Base-by-base conservation (phyloP, 352 stramenopile species). In the Plasmopara halstedii region DNA sequence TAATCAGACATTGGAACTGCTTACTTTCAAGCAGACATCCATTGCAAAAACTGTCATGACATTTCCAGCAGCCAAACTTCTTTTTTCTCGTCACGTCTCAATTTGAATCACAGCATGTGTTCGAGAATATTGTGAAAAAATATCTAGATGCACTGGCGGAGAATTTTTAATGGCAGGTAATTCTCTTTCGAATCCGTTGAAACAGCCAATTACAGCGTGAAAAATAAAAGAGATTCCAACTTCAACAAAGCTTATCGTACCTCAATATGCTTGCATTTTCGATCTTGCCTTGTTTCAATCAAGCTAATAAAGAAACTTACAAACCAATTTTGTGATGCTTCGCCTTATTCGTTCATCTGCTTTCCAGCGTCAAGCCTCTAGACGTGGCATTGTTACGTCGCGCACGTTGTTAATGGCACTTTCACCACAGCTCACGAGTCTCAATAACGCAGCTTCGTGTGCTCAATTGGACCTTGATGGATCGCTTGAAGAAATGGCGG, bases 401-500 rank as follows among this genome's bases (percentile, higher is more conserved):
- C 39, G 47, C 6, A 20, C 42, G 32, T 19, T 50, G 19, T 17
- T 50, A 7, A 26, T 59, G 19, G 43, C 35, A 7, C 42, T 55
- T 37, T 29, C 42, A 8, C 39, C 31, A 19, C 63, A 43, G 26
- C 58, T 61, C 15, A 62, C 54, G 17, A 68, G 50, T 20, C 42
- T 64, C 13, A 68, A 62, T 35, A 48, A 59, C 22, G 62, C 61
- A 14, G 54, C 55, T 17, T 35, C 47, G 10, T 42, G 35, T 25
- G 48, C 63, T 20, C 33, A 65, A 19, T 42, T 77, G 11, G 26
- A 62, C 5, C 47, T 77, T 4, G 50, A 74, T 39, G 44, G 58
- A 6, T 62, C 68, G 15, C 49, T 85, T 17, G 68, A 85, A 26
- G 73, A 74, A 18, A 49, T 70, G n/a, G 72, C 72, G 0, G 57